Conservation (phyloP, 2,329 filamentous ascomycete species). For the Orbilia brochopaga region DNA sequence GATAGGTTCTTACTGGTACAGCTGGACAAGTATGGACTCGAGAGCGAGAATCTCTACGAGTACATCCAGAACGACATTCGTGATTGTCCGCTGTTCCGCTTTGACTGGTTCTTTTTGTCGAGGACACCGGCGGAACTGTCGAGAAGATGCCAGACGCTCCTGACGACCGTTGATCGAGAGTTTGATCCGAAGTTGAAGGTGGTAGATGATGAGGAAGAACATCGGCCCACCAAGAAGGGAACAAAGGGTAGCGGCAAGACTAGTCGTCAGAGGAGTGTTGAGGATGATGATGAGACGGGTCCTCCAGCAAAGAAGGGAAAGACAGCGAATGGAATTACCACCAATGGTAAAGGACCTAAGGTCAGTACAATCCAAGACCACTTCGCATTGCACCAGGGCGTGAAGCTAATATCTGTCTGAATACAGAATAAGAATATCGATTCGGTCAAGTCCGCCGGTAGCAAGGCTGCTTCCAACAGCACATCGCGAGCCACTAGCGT, state of each 20-base stretch:
- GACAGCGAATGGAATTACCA: constrained; percentile 58
- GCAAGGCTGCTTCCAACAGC: constrained; percentile 75
- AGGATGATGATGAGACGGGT: constrained; percentile 78
- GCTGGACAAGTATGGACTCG: constrained; percentile 88
- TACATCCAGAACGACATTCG: constrained; percentile 96
- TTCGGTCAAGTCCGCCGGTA: constrained; percentile 74
- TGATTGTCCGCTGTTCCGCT: constrained; percentile 91
- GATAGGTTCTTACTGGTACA: constrained; percentile 94
- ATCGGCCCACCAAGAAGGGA: constrained; percentile 59
- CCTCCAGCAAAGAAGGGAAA: constrained; percentile 88
- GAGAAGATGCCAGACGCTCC: constrained; percentile 87
- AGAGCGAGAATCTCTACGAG: constrained; percentile 88
- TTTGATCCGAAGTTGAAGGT: constrained; percentile 73
- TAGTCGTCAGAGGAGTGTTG: constrained; percentile 63
- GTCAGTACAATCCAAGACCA: constrained; percentile 45
- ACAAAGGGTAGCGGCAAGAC: constrained; percentile 75
- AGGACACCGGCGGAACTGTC: constrained; percentile 91
- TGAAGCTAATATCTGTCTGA: constrained; percentile 20
- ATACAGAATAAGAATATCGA: constrained; percentile 89
- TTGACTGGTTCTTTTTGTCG: constrained; percentile 99
- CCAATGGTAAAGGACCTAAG: constrained; percentile 53
- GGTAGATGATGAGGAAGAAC: constrained; percentile 63
- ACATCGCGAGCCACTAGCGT: constrained; percentile 89
- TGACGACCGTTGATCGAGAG: constrained; percentile 93
- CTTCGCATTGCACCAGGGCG: no score